phyloP scores from a whole-genome alignment of 176 grass and related monocot genomes.

The Luzula sylvatica region DNA sequence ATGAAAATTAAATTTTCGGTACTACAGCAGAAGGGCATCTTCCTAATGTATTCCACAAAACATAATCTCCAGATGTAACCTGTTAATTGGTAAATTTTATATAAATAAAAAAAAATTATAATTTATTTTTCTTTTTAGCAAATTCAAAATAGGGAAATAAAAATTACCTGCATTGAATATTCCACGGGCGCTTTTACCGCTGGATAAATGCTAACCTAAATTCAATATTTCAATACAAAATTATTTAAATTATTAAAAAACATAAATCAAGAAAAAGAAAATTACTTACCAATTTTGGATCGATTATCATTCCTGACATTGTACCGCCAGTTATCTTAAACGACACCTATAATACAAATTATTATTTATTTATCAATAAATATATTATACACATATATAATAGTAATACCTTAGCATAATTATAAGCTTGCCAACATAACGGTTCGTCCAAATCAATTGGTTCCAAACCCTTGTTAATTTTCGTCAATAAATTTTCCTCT shows the following conservation, averaged over 20 bases:
- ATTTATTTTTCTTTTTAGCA: no score
- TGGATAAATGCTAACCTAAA: conserved; percentile 13
- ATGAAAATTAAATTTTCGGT: conserved; percentile 5
- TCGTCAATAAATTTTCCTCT: conserved; percentile 77
- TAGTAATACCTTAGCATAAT: conserved; percentile 76
- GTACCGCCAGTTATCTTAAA: conserved; percentile 81
- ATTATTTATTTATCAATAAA: conserved; percentile 8
- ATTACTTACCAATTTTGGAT: conserved; percentile 72
- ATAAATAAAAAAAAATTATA: neutral
- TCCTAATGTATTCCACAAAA: conserved; percentile 26
- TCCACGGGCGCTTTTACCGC: conserved; percentile 21
- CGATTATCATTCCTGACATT: conserved; percentile 66
- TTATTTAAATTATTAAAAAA: neutral
- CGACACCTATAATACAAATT: conserved; percentile 44
- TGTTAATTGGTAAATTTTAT: conserved; percentile 5
- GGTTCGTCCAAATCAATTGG: conserved; percentile 84
- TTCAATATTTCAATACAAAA: no score
- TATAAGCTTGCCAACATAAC: conserved; percentile 96
- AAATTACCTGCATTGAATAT: conserved; percentile 13
- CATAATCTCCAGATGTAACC: conserved; percentile 20
- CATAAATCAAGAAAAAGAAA: neutral
- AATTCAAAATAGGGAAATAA: no score
- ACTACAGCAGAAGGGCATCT: conserved; percentile 18
- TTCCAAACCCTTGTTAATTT: conserved; percentile 87
- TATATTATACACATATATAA: neutral